Conservation (phyloP, 2,329 filamentous ascomycete species). For the Apiospora hydei region DNA sequence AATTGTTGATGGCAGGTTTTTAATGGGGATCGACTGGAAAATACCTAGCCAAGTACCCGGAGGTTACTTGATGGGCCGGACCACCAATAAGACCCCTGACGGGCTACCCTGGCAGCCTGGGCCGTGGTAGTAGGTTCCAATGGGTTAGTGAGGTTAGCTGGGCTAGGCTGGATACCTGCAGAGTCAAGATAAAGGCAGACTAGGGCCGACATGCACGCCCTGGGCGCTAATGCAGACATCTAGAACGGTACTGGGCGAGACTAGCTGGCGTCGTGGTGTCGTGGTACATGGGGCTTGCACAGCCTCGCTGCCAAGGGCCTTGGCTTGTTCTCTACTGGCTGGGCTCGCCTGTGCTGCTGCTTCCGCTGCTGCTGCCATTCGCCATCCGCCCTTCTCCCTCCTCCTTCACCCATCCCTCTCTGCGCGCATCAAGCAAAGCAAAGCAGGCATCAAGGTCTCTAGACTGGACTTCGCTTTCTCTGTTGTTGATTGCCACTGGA, state of each 20-base stretch:
- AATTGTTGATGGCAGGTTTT: neutral
- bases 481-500: neutral
- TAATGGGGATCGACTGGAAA: neutral
- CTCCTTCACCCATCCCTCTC: neutral
- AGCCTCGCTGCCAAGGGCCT: conserved; percentile 13
- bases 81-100: conserved; percentile 4
- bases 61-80: neutral
- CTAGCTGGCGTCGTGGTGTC: neutral
- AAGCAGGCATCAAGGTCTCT: neutral
- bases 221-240: conserved; percentile 17
- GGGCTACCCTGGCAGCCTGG: neutral
- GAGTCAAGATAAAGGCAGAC: neutral
- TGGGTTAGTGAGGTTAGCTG: too few species aligned
- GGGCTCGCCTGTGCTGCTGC: neutral
- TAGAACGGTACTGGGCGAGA: conserved; percentile 16
- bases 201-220: conserved; percentile 16
- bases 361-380: neutral
- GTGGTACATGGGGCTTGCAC: conserved; percentile 19
- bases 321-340: conserved; percentile 10
- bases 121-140: neutral
- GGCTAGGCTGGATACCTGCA: neutral
- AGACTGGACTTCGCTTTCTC: conserved; percentile 1
- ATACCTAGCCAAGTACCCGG: neutral
- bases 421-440: conserved; percentile 1
- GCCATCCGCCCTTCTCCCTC: neutral